Percentiles rank a stretch among this genome's conserved stretches.
Evolutionary conservation across 768 basidiomycete genomes (phyloP).

Genomic region (Cystobasidium onofrii): DNA sequence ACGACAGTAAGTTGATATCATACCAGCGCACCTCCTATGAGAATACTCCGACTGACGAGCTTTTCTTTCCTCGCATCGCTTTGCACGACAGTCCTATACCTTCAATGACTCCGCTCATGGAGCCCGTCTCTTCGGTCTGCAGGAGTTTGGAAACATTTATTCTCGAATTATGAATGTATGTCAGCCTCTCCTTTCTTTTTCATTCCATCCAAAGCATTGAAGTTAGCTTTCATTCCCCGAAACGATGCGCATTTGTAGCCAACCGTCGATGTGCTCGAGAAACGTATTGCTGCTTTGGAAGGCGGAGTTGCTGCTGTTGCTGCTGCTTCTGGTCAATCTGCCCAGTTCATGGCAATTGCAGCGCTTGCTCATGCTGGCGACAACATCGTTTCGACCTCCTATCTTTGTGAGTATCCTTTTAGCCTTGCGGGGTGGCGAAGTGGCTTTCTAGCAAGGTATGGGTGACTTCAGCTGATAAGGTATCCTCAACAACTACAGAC

Average conservation of each 20-base stretch:
- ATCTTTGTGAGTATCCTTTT: slow-evolving; percentile 56
- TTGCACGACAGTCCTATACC: slow-evolving; percentile 1
- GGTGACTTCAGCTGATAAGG: neutral
- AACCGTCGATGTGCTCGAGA: slow-evolving; percentile 60
- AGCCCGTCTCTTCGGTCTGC: slow-evolving; percentile 62
- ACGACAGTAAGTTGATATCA: slow-evolving; percentile 23
- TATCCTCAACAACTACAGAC: neutral
- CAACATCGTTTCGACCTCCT: slow-evolving; percentile 66
- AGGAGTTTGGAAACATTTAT: slow-evolving; percentile 36
- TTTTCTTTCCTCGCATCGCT: neutral
- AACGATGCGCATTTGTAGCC: no score
- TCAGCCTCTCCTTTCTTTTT: no score
- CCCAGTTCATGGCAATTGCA: slow-evolving; percentile 64
- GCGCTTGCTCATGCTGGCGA: slow-evolving; percentile 53
- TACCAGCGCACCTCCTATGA: no score
- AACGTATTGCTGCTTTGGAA: slow-evolving; percentile 70
- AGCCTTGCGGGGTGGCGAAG: no score
- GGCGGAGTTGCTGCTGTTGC: slow-evolving; percentile 70
- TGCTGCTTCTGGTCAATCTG: slow-evolving; percentile 61
- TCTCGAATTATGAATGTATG: slow-evolving; percentile 22
- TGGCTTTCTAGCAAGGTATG: no score
- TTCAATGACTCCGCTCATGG: slow-evolving; percentile 53
- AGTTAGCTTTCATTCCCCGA: no score
- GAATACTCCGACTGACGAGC: no score
- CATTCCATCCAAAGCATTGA: no score